Conservation (phyloP, 345 rosid genomes). For the Eucalyptus cladocalyx region DNA sequence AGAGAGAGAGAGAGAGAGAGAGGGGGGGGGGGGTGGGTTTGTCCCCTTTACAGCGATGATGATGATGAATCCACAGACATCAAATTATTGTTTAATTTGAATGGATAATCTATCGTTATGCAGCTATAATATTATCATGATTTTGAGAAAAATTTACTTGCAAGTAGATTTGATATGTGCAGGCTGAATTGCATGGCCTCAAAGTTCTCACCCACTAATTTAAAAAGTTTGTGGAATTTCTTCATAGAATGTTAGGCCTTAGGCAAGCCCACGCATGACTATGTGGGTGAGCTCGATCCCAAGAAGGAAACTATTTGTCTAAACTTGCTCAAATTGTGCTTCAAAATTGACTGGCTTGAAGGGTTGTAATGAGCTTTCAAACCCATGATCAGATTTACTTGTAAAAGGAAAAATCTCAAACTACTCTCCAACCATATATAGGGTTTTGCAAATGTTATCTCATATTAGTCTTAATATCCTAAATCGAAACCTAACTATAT, state of each 20-base stretch:
- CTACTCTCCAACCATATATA: background rate
- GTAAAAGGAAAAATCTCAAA: background rate
- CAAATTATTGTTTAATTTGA: background rate
- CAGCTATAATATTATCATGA: background rate
- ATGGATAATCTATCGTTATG: background rate
- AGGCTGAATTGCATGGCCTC: background rate
- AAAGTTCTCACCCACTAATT: background rate
- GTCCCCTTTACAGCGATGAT: background rate
- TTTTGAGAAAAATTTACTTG: background rate
- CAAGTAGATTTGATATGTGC: background rate
- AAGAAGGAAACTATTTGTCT: background rate
- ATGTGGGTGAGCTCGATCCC: background rate
- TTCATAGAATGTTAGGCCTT: background rate
- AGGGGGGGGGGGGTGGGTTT: fast-evolving
- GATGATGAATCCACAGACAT: background rate
- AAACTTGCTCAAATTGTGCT: background rate
- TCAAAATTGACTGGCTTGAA: background rate
- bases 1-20: background rate
- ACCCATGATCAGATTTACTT: background rate
- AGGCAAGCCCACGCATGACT: background rate
- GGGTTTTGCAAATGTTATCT: background rate
- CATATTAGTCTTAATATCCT: background rate
- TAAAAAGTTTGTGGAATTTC: background rate
- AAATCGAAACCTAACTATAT: background rate
- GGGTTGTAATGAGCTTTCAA: background rate